Base-by-base conservation (phyloP, 257 asterid genomes). In the Handroanthus guayacan region DNA sequence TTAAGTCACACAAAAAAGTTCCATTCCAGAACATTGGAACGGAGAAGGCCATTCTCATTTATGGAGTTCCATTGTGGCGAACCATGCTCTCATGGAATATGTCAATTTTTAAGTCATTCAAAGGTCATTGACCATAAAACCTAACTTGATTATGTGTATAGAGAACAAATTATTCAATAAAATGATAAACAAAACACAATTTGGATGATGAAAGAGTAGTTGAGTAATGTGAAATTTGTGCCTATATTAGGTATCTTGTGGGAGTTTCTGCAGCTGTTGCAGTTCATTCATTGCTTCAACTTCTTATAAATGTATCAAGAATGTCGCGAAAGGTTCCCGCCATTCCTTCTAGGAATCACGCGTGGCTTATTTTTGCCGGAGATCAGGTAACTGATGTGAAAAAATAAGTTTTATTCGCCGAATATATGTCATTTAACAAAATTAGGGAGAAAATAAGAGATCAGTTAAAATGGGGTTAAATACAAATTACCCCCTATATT, bases 231-330 rank as follows among this genome's bases (percentile, higher is more conserved):
- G 68, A 62, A 64, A 51, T 58, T 47, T 71, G 64, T 77, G 71
- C 3, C 14, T 58, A 57, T 68, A 45, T 80, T 83, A 91, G 97
- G 89, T 94, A 90, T 73, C 77, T 94, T 68, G 97, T 90, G 7
- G 98, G 97, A 82, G 89, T 92, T 52, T 86, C 92, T 4, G 96
- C 88, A 16, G 96, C 92, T 6, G 97, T 81, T 39, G 94, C 94
- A 48, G 67, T 84, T 54, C 94, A 92, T 80, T 87, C 96, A 50
- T 43, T 86, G 81, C 86, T 94, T 80, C 98, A 94, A 69, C 83
- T 92, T 67, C 76, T 90, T 9, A 82, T 90, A 3, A 81, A 86
- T 58, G 69, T 72, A 8, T 84, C 85, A 4, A 85, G 88, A 72
- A 25, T 88, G 39, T 61, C 86, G 39, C 84, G 82, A 5, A 89